These are phyloP conservation scores for Solanum hybrid DNA, from an alignment of 305 asterid species.

Conservation along the genomic window DNA sequence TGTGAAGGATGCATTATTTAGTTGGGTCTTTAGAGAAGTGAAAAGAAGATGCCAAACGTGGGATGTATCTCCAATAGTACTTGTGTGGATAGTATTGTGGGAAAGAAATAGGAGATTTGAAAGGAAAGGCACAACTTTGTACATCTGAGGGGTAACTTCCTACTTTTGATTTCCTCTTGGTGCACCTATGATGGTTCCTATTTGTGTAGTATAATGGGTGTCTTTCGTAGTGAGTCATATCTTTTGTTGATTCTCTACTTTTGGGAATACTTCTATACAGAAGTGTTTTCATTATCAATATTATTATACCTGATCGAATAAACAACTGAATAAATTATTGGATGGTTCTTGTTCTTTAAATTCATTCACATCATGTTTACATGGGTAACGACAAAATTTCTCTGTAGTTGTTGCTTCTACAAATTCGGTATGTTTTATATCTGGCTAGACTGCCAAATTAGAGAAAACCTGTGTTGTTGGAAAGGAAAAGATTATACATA, in stretches of 20 bases:
- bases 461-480: background rate
- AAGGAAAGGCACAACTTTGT: background rate
- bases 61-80: background rate
- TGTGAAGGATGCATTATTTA: background rate
- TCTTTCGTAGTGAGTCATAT: background rate
- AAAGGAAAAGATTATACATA: background rate
- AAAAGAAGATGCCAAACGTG: background rate
- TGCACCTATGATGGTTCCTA: background rate
- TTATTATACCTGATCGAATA: background rate
- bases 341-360: background rate
- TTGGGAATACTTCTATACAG: background rate
- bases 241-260: background rate
- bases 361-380: background rate
- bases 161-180: background rate
- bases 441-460: background rate
- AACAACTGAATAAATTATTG: background rate
- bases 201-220: background rate
- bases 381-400: background rate
- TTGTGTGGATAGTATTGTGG: background rate
- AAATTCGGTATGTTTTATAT: background rate
- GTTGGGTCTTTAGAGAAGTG: background rate
- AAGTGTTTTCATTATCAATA: background rate
- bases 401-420: background rate
- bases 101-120: background rate
- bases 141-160: background rate